These are phyloP conservation scores for Hevea brasiliensis DNA, from an alignment of 345 rosid genomes.

Conservation along the genomic window DNA sequence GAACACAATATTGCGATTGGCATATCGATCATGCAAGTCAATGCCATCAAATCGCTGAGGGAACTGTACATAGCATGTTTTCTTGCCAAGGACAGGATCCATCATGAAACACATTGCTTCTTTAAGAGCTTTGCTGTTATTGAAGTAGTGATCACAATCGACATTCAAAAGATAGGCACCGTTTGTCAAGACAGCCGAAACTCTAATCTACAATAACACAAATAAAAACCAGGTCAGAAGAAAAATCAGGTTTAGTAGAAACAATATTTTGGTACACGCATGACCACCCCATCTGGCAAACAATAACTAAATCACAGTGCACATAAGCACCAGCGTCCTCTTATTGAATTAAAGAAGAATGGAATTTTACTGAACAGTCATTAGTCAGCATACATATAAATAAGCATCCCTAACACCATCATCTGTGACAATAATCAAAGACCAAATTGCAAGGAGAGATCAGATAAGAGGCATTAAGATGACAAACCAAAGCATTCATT, in stretches of 20 bases:
- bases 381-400: not conserved
- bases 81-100: constrained; percentile 88
- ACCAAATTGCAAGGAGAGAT: not conserved
- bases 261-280: not conserved
- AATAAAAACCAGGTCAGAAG: constrained; percentile 21
- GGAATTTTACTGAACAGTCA: not conserved
- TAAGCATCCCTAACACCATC: not conserved
- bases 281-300: not conserved
- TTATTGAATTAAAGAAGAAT: not conserved
- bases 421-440: not conserved
- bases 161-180: constrained; percentile 98
- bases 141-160: constrained; percentile 99
- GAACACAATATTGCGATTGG: constrained; percentile 97
- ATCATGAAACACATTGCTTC: constrained; percentile 99
- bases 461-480: not conserved
- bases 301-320: not conserved
- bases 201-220: constrained; percentile 72
- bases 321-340: not conserved
- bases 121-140: constrained; percentile 94
- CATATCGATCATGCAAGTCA: constrained; percentile 99
- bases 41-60: constrained; percentile 99
- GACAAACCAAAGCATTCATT: constrained; percentile 97
- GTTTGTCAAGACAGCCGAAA: constrained; percentile 97
- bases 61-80: constrained; percentile 97
- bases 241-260: not conserved